phyloP scores from a whole-genome alignment of 495 filamentous ascomycete species.

The Poronia punctata region DNA sequence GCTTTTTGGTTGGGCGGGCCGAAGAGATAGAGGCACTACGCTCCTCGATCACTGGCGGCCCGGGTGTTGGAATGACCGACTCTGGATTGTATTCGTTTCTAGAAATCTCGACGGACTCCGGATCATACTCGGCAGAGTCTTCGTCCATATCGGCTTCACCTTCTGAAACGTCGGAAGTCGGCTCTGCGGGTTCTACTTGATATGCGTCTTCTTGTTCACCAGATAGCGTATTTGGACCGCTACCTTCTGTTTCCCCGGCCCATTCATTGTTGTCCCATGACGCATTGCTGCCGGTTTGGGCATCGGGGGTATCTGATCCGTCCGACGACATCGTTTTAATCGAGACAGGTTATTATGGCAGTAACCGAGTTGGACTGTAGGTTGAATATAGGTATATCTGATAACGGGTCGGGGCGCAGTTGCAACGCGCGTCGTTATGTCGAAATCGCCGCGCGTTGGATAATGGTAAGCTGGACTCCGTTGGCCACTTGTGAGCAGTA shows the following conservation, averaged over 20 bases:
- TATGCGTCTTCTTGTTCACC: constrained; percentile 42
- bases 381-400: too few relatives aligned
- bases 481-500: too few relatives aligned
- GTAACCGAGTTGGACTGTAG: too few relatives aligned
- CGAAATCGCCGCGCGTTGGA: too few relatives aligned
- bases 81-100: constrained; percentile 13
- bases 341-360: too few relatives aligned
- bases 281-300: constrained; percentile 24
- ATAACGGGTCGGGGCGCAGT: too few relatives aligned
- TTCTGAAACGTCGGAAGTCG: constrained; percentile 37
- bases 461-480: too few relatives aligned
- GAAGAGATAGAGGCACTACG: constrained; percentile 24
- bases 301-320: constrained; percentile 23
- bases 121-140: constrained; percentile 46
- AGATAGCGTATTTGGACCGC: constrained; percentile 48
- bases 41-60: constrained; percentile 23
- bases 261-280: constrained; percentile 45
- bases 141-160: constrained; percentile 32
- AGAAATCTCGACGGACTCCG: constrained; percentile 40
- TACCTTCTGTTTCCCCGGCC: constrained; percentile 42
- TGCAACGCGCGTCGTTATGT: too few relatives aligned
- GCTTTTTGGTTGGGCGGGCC: constrained; percentile 42
- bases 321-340: constrained; percentile 28
- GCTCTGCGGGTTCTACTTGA: constrained; percentile 33
- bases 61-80: constrained; percentile 32